Evolutionary conservation across 257 asterid species (phyloP), one percentile per base, ranked within the genome.

Genomic region (Voacanga thouarsii): DNA sequence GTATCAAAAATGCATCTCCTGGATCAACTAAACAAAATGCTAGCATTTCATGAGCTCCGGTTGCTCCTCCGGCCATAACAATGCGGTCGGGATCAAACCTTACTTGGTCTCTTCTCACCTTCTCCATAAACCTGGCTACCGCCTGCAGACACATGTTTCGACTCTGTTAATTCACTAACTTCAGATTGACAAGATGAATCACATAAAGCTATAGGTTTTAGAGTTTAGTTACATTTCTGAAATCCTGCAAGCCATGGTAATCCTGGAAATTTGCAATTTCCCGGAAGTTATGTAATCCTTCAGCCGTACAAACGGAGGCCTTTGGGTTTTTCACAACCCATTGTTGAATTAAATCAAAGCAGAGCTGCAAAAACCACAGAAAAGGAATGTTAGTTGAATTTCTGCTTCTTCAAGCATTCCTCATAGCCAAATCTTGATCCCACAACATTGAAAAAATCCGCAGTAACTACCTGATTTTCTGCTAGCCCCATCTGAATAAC

Each of bases 11-110:
- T 1, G 97, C 98, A 23, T 92, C 98, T 37, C 96, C 96, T 21
- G 93, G 89, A 75, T 94, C 90, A 33, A 94, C 98, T 90, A 94
- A 83, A 71, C 98, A 94, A 83, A 94, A 94, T 77, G 96, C 91
- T 44, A 94, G 74, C 19, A 85, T 86, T 84, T 94, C 98, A 51
- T 87, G 92, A 65, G 94, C 98, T 39, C 96, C 97, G 6, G 97
- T 94, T 55, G 98, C 98, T 3, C 98, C 98, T 21, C 97, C 98
- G 61, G 92, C 86, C 97, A 94, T 90, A 0, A 94, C 96, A 65
- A 94, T 86, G 6, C 90, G 88, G 55, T 83, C 82, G 3, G 98
- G 93, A 78, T 94, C 92, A 82, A 92, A 90, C 57, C 75, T 86
- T 33, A 87, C 97, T 77, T 71, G 51, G 79, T 92, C 86, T 77